These are phyloP conservation scores for Globomyces pollinis-pini DNA, from an alignment of 192 early-diverging fungal species.

Conservation along the genomic window DNA sequence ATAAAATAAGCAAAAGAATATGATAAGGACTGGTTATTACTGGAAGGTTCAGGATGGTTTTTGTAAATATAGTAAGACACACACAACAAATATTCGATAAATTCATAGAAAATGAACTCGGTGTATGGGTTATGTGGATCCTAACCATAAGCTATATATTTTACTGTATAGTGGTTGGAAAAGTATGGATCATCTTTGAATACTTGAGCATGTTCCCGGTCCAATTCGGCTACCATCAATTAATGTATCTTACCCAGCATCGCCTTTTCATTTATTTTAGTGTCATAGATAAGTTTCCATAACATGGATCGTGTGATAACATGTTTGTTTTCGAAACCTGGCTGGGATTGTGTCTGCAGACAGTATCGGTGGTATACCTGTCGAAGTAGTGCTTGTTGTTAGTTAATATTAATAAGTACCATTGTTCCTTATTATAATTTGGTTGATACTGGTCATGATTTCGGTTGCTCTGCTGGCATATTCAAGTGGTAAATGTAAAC, in stretches of 20 bases:
- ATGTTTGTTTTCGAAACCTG: background rate
- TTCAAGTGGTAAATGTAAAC: constrained; percentile 27
- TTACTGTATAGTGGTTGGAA: constrained; percentile 22
- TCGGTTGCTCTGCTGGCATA: constrained; percentile 15
- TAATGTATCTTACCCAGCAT: background rate
- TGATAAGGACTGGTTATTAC: constrained; percentile 25
- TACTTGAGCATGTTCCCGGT: constrained; percentile 27
- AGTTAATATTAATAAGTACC: too few relatives aligned
- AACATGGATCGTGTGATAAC: constrained; percentile 27
- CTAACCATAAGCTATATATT: constrained; percentile 18
- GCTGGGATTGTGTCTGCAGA: background rate
- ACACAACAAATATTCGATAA: constrained; percentile 31
- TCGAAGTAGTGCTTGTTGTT: constrained; percentile 30
- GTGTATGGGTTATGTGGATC: constrained; percentile 30
- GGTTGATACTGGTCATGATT: constrained; percentile 25
- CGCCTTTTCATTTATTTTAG: constrained; percentile 16
- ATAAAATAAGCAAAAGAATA: constrained; percentile 28
- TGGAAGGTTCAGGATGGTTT: constrained; percentile 14
- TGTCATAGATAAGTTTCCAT: constrained; percentile 36
- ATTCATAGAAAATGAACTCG: constrained; percentile 38
- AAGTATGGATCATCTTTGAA: constrained; percentile 23
- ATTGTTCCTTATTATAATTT: constrained; percentile 37
- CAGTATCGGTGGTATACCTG: constrained; percentile 34
- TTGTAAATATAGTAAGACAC: constrained; percentile 27
- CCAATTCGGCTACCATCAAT: constrained; percentile 30